Evolutionary conservation across 2,329 filamentous ascomycete species (phyloP), one percentile per base, ranked within the genome.

Genomic region (Phoma sp.): DNA sequence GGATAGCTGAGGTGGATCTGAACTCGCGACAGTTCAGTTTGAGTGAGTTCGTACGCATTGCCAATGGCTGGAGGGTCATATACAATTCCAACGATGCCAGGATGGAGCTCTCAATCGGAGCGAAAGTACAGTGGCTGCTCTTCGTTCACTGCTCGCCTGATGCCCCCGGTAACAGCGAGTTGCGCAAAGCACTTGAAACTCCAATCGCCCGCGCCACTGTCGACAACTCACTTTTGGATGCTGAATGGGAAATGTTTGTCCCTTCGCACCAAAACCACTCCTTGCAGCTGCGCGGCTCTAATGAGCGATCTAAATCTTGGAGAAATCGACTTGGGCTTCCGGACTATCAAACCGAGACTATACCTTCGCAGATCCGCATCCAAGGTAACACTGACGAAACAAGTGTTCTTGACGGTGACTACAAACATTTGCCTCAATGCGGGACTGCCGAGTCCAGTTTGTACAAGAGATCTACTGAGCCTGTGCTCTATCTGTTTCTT

Each of bases 391-490:
- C 41, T 62, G 21, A 44, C 1, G 36, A 53, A 13, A 22, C 32
- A 3, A 15, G 48, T 4, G 72, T 81, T 46, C 67, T 87, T 10
- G 68, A 66, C 2, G 86, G 86, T 2, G 65, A 65, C 0, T 89
- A 87, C 60, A 60, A 75, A 6, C 73, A 81, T 9, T 72, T 85
- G 1, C 80, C 78, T 10, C 71, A 82, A 6, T 89, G 87, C 62
- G 86, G 85, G 5, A 86, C 82, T 4, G 81, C 86, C 0, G 78
- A 73, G 21, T 76, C 79, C 15, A 80, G 81, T 48, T 68, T 88
- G 21, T 86, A 88, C 68, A 81, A 79, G 61, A 79, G 73, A 27
- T 46, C 45, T 19, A 40, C 58, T 45, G 15, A 50, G 24, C 33
- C 64, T 44, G 65, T 75, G 1, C 49, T 87, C 0, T 88, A 81